Percentiles rank a stretch among this genome's conserved stretches.
Conservation (phyloP, 345 rosid species). For the Turnera subulata region DNA sequence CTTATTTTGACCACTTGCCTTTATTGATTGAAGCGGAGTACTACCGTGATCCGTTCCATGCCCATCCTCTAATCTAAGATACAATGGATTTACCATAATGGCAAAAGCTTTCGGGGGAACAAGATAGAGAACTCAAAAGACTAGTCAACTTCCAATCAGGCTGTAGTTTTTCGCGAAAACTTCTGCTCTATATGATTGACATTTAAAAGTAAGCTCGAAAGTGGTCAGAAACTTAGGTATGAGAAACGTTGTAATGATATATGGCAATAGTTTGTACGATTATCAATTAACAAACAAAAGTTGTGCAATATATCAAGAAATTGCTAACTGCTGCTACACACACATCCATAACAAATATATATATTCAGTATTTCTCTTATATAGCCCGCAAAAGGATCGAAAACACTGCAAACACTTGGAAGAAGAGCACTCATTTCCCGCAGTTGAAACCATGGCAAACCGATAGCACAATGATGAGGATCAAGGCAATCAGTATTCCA, state of each 20-base stretch:
- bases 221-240: background rate
- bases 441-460: constrained; percentile 43
- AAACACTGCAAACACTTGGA: constrained; percentile 1
- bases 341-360: constrained; percentile 11
- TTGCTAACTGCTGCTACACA: constrained; percentile 22
- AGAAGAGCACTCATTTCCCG: constrained; percentile 21
- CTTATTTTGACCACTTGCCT: too few relatives aligned
- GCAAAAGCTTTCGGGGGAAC: too few relatives aligned
- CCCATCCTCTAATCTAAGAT: too few relatives aligned
- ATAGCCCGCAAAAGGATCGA: constrained; percentile 14
- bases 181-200: background rate
- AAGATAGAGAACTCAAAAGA: too few relatives aligned
- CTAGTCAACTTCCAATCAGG: too few relatives aligned
- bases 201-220: background rate
- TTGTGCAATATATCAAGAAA: constrained; percentile 16
- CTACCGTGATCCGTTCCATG: too few relatives aligned
- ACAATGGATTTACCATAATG: too few relatives aligned
- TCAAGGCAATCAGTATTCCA: constrained; percentile 37
- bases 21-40: too few relatives aligned
- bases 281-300: constrained; percentile 18
- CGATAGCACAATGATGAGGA: constrained; percentile 41
- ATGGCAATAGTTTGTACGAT: constrained; percentile 10
- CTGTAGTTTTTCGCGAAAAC: too few relatives aligned
- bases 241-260: constrained; percentile 1
- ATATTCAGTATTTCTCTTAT: constrained; percentile 17